A percentile compares a stretch with the other conserved stretches of the same genome.
phyloP scores from a whole-genome alignment of 2,329 filamentous ascomycete species.

The Colletotrichum gigasporum region DNA sequence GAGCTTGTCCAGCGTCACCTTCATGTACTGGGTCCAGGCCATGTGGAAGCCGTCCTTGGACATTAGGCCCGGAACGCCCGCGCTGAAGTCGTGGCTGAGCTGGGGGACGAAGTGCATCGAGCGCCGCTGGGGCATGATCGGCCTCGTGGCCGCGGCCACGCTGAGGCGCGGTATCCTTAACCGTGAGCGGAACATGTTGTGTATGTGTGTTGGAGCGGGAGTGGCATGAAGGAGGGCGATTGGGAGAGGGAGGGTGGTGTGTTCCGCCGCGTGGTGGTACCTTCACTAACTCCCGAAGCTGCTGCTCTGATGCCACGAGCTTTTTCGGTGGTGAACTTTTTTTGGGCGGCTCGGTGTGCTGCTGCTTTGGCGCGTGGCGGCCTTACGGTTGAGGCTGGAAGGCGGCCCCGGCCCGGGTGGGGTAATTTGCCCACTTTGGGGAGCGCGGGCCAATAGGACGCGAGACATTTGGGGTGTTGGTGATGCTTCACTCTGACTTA shows the following conservation, averaged over 20 bases:
- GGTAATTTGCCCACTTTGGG: conserved; percentile 7
- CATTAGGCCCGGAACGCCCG: conserved; percentile 76
- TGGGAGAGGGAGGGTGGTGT: background rate
- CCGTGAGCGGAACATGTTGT: conserved; percentile 61
- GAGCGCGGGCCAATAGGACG: background rate
- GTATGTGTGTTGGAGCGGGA: conserved; percentile 37
- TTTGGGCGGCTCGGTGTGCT: conserved; percentile 25
- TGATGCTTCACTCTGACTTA: background rate
- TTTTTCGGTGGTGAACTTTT: conserved; percentile 32
- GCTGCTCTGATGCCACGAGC: conserved; percentile 24
- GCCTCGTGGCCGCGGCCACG: conserved; percentile 34
- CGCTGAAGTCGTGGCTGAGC: conserved; percentile 55
- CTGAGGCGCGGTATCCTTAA: conserved; percentile 60
- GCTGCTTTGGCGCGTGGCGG: conserved; percentile 20
- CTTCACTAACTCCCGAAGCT: conserved; percentile 18
- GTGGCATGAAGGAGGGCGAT: background rate
- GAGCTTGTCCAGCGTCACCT: conserved; percentile 76
- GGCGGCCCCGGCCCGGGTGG: background rate
- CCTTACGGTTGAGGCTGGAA: conserved; percentile 30
- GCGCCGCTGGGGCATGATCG: conserved; percentile 45
- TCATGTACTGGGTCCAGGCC: conserved; percentile 87
- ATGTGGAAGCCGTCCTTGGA: conserved; percentile 75
- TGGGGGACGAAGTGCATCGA: conserved; percentile 58
- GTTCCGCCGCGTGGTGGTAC: conserved; percentile 19
- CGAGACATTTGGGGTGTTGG: background rate